Conservation (phyloP, 306 rosid species). For the Elaeagnus macrophylla region DNA sequence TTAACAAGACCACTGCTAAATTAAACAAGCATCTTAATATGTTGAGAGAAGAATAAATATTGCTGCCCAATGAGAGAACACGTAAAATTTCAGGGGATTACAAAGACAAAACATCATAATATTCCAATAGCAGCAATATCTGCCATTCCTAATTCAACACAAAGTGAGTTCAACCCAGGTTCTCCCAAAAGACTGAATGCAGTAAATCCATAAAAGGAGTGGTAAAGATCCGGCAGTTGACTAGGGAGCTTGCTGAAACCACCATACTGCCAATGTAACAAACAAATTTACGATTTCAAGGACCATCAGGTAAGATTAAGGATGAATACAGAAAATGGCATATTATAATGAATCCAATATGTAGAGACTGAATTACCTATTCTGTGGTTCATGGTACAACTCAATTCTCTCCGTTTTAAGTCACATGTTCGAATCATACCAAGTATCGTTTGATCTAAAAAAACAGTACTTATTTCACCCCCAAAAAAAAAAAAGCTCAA, state of each 20-base stretch:
- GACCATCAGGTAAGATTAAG: neutral
- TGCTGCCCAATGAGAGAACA: no score
- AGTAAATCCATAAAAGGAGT: slow-evolving; percentile 69
- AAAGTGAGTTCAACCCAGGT: slow-evolving; percentile 50
- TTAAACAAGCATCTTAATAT: no score
- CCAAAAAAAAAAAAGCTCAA: no score
- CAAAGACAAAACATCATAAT: slow-evolving; percentile 15
- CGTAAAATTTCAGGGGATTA: no score
- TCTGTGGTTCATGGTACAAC: no score
- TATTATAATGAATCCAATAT: neutral
- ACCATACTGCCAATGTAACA: slow-evolving; percentile 52
- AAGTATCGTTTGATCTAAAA: no score
- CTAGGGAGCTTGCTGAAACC: slow-evolving; percentile 84
- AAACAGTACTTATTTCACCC: no score
- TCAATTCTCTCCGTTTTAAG: no score
- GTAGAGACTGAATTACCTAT: neutral
- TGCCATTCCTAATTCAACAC: slow-evolving; percentile 57
- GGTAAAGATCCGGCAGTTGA: slow-evolving; percentile 62
- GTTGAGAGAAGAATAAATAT: no score
- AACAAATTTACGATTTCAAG: slow-evolving; percentile 14
- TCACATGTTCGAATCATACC: no score
- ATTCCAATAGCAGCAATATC: slow-evolving; percentile 36
- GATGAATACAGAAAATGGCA: neutral
- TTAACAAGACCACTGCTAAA: no score
- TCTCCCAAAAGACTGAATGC: slow-evolving; percentile 84